A percentile compares a stretch with the other conserved stretches of the same genome.
phyloP scores from a whole-genome alignment of 73 alveolate genomes.

The Paramecium biaurelia region DNA sequence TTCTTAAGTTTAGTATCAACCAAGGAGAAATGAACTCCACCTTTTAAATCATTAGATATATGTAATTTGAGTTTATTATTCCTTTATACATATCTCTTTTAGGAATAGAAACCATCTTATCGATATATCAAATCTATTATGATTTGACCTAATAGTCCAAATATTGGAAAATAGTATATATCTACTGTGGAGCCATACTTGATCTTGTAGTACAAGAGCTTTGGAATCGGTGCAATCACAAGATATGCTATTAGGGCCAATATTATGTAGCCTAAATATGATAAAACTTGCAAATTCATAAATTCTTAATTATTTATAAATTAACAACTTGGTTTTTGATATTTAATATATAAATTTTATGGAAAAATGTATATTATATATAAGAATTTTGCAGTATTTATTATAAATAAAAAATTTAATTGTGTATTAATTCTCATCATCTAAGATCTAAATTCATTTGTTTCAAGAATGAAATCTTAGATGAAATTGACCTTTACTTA shows the following conservation, averaged over 20 bases:
- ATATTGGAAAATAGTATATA: neutral
- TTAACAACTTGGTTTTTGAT: neutral
- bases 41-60: conserved; percentile 14
- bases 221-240: conserved; percentile 4
- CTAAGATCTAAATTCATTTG: neutral
- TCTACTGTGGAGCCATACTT: neutral
- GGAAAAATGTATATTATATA: neutral
- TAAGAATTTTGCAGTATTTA: neutral
- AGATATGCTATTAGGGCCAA: neutral
- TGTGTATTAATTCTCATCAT: neutral
- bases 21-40: conserved; percentile 36
- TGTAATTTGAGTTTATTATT: neutral
- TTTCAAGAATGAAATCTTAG: neutral
- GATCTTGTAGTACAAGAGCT: neutral
- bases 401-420: neutral
- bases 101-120: neutral
- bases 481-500: neutral
- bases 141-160: neutral
- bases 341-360: neutral
- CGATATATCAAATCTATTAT: neutral
- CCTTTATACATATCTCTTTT: neutral
- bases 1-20: neutral
- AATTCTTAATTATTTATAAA: neutral
- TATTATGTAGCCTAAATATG: neutral
- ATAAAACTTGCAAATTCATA: neutral